Evolutionary conservation across 352 stramenopile genomes (phyloP).

Genomic region (Phytopythium sindhum): DNA sequence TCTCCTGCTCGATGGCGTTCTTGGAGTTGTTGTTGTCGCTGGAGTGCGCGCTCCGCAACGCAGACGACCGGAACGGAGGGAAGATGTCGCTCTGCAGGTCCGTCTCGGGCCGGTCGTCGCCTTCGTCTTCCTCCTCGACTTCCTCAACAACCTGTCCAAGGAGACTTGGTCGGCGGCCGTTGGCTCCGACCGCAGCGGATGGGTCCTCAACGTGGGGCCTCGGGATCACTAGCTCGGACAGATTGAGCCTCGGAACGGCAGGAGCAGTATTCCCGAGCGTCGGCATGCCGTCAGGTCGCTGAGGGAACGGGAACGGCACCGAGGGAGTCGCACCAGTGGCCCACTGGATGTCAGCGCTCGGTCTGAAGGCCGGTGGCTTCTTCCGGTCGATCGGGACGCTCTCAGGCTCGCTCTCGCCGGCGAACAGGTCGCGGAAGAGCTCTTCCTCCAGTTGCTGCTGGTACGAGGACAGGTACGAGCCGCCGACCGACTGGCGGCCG

Average conservation of each 20-base stretch:
- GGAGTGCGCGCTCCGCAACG: constrained; percentile 5
- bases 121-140: constrained; percentile 28
- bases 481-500: constrained; percentile 5
- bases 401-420: constrained; percentile 17
- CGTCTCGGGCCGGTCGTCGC: constrained; percentile 10
- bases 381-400: not conserved
- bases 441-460: constrained; percentile 51
- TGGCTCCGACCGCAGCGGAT: not conserved
- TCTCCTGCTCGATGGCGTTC: constrained; percentile 36
- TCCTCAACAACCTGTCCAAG: constrained; percentile 15
- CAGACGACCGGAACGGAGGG: not conserved
- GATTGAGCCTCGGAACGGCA: constrained; percentile 34
- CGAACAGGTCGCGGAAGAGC: constrained; percentile 65
- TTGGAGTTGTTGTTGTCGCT: constrained; percentile 13
- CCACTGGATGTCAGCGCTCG: not conserved
- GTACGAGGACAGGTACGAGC: constrained; percentile 1
- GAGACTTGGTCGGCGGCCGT: constrained; percentile 4
- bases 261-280: not conserved
- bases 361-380: not conserved
- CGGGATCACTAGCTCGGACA: constrained; percentile 45
- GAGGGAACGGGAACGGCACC: constrained; percentile 14
- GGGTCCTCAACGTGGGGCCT: constrained; percentile 19
- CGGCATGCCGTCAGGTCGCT: not conserved
- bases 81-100: constrained; percentile 6
- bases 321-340: not conserved